Evolutionary conservation across 345 rosid species (phyloP).

Genomic region (Eucalyptus virginea): DNA sequence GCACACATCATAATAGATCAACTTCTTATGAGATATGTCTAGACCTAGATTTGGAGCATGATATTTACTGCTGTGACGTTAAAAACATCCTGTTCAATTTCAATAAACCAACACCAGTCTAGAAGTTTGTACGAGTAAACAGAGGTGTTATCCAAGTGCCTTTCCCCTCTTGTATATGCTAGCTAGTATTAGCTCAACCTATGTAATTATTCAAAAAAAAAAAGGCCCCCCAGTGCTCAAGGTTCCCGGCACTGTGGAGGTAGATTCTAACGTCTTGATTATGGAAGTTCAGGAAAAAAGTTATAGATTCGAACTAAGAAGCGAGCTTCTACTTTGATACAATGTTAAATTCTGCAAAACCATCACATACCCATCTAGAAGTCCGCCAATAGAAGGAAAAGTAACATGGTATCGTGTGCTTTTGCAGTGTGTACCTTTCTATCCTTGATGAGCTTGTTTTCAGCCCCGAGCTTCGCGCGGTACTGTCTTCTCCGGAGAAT

Average conservation of each 20-base stretch:
- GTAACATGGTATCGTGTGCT: neutral
- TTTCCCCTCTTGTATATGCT: neutral
- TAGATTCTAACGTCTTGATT: neutral
- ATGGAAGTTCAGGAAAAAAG: neutral
- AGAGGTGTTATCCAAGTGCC: neutral
- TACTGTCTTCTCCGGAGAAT: constrained; percentile 72
- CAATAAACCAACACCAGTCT: neutral
- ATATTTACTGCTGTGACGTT: neutral
- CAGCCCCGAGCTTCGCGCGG: constrained; percentile 85
- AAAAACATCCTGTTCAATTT: neutral
- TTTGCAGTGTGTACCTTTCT: constrained; percentile 40
- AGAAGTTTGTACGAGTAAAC: neutral
- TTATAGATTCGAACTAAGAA: neutral
- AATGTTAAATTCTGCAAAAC: neutral
- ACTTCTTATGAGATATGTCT: neutral
- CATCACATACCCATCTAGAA: neutral
- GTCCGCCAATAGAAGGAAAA: neutral
- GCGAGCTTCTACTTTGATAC: neutral
- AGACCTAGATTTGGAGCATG: neutral
- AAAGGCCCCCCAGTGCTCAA: neutral
- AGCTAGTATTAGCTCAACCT: neutral
- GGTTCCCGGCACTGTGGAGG: neutral
- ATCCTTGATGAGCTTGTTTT: constrained; percentile 45
- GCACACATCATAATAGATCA: neutral
- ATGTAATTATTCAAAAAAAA: neutral